These are phyloP conservation scores for Cladochytrium replicatum DNA, from an alignment of 192 early-diverging fungal genomes.

Conservation along the genomic window DNA sequence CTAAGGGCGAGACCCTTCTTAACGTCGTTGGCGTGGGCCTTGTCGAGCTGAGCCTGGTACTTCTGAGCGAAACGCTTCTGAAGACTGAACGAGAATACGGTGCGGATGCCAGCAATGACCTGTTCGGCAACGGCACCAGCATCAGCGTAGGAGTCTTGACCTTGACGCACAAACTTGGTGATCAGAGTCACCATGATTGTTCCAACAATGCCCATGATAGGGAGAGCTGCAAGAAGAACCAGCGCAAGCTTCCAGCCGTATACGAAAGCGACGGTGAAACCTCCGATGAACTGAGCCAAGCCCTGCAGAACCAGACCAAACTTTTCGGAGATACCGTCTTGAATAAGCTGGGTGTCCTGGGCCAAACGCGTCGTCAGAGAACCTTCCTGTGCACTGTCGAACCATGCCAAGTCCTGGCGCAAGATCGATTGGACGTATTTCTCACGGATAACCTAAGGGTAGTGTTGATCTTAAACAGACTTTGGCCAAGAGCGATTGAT, in stretches of 20 bases:
- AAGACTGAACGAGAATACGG: conserved; percentile 7
- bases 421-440: conserved; percentile 17
- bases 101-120: conserved; percentile 61
- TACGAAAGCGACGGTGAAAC: conserved; percentile 57
- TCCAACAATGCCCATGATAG: conserved; percentile 44
- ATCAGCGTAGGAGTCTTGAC: conserved; percentile 54
- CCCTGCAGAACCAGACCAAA: conserved; percentile 53
- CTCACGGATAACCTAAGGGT: conserved; percentile 24
- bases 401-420: conserved; percentile 15
- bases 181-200: conserved; percentile 41
- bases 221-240: conserved; percentile 60
- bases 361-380: conserved; percentile 73
- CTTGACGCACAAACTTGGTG: conserved; percentile 19
- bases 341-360: conserved; percentile 62
- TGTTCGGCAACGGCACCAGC: conserved; percentile 70
- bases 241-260: conserved; percentile 60
- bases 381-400: conserved; percentile 53
- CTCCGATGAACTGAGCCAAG: conserved; percentile 50
- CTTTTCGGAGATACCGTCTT: conserved; percentile 77
- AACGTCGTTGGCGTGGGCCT: neutral
- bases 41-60: neutral
- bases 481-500: conserved; percentile 10
- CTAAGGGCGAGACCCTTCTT: neutral
- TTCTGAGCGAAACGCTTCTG: neutral
- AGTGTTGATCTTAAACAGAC: conserved; percentile 19